These are phyloP conservation scores for Leptomonas seymouri DNA, from an alignment of 208 protist species.

Conservation along the genomic window DNA sequence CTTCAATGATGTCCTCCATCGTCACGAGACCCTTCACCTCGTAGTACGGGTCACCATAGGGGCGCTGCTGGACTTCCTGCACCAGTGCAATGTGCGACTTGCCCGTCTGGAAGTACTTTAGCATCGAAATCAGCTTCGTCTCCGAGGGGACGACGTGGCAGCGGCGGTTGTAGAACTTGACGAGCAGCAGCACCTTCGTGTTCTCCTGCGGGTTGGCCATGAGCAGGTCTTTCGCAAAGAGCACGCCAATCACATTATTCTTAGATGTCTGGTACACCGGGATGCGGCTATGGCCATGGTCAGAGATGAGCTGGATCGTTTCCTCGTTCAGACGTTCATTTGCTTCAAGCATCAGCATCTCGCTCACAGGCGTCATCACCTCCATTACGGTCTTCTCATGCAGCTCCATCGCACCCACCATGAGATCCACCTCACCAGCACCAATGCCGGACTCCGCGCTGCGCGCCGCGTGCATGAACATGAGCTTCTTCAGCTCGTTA, in stretches of 20 bases:
- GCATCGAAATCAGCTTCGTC: slow-evolving; percentile 93
- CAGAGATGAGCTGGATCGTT: slow-evolving; percentile 90
- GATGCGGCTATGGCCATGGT: slow-evolving; percentile 94
- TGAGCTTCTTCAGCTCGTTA: slow-evolving; percentile 96
- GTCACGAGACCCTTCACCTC: slow-evolving; percentile 96
- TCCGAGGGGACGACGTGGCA: slow-evolving; percentile 90
- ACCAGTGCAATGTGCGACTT: slow-evolving; percentile 95
- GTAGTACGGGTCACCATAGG: slow-evolving; percentile 94
- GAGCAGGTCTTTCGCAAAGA: slow-evolving; percentile 95
- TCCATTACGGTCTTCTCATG: slow-evolving; percentile 92
- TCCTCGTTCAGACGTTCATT: slow-evolving; percentile 93
- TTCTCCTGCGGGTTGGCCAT: slow-evolving; percentile 95
- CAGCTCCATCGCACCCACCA: slow-evolving; percentile 95
- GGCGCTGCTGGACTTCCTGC: slow-evolving; percentile 87
- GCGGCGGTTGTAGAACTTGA: slow-evolving; percentile 94
- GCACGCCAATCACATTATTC: slow-evolving; percentile 93
- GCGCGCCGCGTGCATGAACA: slow-evolving; percentile 93
- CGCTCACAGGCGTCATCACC: slow-evolving; percentile 95
- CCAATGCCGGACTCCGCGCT: slow-evolving; percentile 88
- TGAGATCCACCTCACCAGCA: slow-evolving; percentile 89
- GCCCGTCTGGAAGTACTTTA: slow-evolving; percentile 95
- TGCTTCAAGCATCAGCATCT: slow-evolving; percentile 94
- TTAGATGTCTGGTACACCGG: slow-evolving; percentile 92
- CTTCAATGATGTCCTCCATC: slow-evolving; percentile 97
- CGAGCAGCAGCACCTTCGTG: slow-evolving; percentile 91